A percentile compares a stretch with the other conserved stretches of the same genome.
These are phyloP conservation scores for Brassica juncea DNA, from an alignment of 345 rosid genomes.

Conservation along the genomic window DNA sequence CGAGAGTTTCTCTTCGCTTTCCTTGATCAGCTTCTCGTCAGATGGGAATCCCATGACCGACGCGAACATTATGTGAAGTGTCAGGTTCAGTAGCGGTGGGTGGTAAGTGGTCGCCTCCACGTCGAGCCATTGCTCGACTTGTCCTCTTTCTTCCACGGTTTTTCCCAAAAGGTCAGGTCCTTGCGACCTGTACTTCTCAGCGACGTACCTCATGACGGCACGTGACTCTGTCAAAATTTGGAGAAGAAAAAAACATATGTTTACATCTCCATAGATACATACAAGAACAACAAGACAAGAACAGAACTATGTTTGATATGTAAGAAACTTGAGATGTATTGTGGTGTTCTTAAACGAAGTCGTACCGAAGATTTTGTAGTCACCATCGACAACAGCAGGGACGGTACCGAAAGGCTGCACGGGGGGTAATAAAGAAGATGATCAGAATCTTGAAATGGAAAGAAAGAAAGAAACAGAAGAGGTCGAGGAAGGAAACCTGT, in stretches of 20 bases:
- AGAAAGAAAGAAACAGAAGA: not conserved
- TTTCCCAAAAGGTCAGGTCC: conserved; percentile 45
- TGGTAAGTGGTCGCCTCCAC: conserved; percentile 60
- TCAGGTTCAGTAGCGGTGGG: conserved; percentile 48
- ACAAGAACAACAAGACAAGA: not conserved
- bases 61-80: conserved; percentile 49
- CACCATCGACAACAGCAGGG: conserved; percentile 73
- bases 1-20: conserved; percentile 60
- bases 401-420: conserved; percentile 70
- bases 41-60: conserved; percentile 47
- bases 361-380: conserved; percentile 62
- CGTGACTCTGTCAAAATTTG: conserved; percentile 53
- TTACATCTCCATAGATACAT: not conserved
- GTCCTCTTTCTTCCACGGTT: conserved; percentile 46
- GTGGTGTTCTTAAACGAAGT: not conserved
- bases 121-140: conserved; percentile 72
- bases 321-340: not conserved
- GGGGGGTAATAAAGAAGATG: not conserved
- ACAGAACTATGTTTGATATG: not conserved
- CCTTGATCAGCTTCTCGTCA: conserved; percentile 52
- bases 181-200: conserved; percentile 61
- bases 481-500: conserved; percentile 46
- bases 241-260: not conserved
- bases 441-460: not conserved
- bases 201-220: conserved; percentile 67